Percentiles rank a stretch among this genome's conserved stretches.
These are phyloP conservation scores for Phytopythium chamaehyphon DNA, from an alignment of 352 stramenopile species.

Conservation along the genomic window DNA sequence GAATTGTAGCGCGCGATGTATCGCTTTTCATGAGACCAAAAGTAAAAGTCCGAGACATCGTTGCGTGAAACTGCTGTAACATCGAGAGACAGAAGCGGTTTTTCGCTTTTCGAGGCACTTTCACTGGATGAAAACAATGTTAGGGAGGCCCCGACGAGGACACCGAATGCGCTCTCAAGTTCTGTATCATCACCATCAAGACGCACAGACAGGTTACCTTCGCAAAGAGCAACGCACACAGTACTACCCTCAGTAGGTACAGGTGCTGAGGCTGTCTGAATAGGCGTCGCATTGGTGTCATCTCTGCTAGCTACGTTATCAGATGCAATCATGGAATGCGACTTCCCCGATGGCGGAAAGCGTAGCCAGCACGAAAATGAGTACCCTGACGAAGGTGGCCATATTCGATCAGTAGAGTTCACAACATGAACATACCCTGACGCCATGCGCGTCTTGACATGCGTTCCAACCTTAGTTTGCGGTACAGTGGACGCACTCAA, in stretches of 20 bases:
- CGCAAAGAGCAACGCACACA: slow-evolving; percentile 44
- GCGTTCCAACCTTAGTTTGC: slow-evolving; percentile 51
- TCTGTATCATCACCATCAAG: slow-evolving; percentile 35
- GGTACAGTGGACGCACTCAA: slow-evolving; percentile 41
- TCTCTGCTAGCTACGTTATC: neutral
- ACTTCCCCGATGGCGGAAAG: slow-evolving; percentile 25
- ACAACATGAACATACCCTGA: slow-evolving; percentile 66
- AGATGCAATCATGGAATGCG: neutral
- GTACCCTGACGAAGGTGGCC: slow-evolving; percentile 70
- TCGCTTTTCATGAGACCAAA: slow-evolving; percentile 37
- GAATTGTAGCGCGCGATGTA: slow-evolving; percentile 29
- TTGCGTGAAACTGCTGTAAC: slow-evolving; percentile 36
- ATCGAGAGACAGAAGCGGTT: slow-evolving; percentile 30
- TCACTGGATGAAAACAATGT: slow-evolving; percentile 49
- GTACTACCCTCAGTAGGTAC: slow-evolving; percentile 3
- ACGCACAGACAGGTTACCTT: slow-evolving; percentile 45
- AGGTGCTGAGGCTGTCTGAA: neutral
- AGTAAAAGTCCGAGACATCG: slow-evolving; percentile 32
- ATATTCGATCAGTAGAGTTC: slow-evolving; percentile 51
- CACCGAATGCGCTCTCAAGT: slow-evolving; percentile 37
- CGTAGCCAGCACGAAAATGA: slow-evolving; percentile 74
- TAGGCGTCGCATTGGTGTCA: neutral
- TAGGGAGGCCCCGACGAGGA: slow-evolving; percentile 56
- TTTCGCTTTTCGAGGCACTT: slow-evolving; percentile 23
- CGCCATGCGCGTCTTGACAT: slow-evolving; percentile 39